Percentiles rank a stretch among this genome's conserved stretches.
Evolutionary conservation across 768 basidiomycete species (phyloP).

Genomic region (Boletus pseudo-olivaceus): DNA sequence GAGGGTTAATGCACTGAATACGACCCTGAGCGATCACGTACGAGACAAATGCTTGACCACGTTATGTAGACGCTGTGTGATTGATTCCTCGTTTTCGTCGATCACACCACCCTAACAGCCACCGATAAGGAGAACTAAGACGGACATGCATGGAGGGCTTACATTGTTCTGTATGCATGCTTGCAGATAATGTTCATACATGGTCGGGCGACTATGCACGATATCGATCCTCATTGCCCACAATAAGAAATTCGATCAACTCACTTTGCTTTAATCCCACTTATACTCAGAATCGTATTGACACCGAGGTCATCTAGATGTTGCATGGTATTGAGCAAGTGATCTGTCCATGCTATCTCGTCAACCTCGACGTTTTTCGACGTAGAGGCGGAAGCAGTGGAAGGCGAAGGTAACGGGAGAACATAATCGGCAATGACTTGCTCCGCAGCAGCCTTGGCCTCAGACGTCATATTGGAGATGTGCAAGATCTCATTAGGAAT

Average conservation of each 20-base stretch:
- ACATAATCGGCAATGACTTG: constrained; percentile 70
- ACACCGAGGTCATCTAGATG: constrained; percentile 59
- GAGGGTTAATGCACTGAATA: not conserved
- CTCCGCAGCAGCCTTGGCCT: constrained; percentile 66
- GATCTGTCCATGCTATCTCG: constrained; percentile 83
- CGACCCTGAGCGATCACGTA: constrained; percentile 32
- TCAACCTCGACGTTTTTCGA: constrained; percentile 57
- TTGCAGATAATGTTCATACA: constrained; percentile 67
- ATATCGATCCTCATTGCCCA: not conserved
- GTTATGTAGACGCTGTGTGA: constrained; percentile 52
- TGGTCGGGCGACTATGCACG: constrained; percentile 55
- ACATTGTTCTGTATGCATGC: constrained; percentile 84
- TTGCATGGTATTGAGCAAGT: constrained; percentile 68
- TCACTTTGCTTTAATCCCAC: constrained; percentile 63
- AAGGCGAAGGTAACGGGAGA: constrained; percentile 66
- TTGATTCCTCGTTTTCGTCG: constrained; percentile 71
- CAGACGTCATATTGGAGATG: constrained; percentile 46
- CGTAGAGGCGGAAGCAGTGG: constrained; percentile 37
- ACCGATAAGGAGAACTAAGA: not conserved
- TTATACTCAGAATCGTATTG: constrained; percentile 55
- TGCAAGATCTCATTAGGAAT: constrained; percentile 77
- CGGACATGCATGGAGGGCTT: constrained; percentile 25
- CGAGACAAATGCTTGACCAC: constrained; percentile 60
- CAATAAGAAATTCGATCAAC: not conserved
- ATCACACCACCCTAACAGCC: constrained; percentile 77